Base-by-base conservation (phyloP, 495 filamentous ascomycete genomes). In the Aspergillus steynii region DNA sequence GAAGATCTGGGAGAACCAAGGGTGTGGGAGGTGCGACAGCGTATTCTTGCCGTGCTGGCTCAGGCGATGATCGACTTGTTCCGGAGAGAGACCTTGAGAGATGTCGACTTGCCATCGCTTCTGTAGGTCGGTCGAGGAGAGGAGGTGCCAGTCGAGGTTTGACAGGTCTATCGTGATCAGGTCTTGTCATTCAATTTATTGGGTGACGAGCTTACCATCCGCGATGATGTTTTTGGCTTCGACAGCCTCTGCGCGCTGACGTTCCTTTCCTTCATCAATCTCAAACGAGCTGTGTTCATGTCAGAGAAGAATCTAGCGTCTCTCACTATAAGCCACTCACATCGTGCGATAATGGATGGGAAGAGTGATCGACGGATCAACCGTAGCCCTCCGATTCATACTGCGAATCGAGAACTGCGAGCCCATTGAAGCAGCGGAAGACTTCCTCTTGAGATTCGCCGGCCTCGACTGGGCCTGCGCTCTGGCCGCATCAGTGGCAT, bases 41-140 rank as follows among this genome's bases (percentile, higher is more conserved):
- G 77, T 75, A 67, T 90, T 91, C 20, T 64, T 74, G 6, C 86
- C 85, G 65, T 84, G 79, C 65, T 82, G 71, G 34, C 66, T 71
- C 6, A 80, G 65, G 27, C 75, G 74, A 4, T 74, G 73, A 5
- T 69, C 65, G 27, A 75, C 75, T 56, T 82, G 78, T 26, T 83
- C 79, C 8, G 56, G 52, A 0, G 83, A 85, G 7, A 88, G 70
- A 15, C 85, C 85, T 52, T 82, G 70, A 0, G 55, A 65, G 7
- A 74, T 62, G 45, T 82, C 83, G 46, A 74, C 80, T 8, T 77
- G 75, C 25, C 87, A 77, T 42, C 85, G 81, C 12, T 77, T 75
- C 58, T 82, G 69, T n/a, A 85, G 66, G 54, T 87, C 85, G 6
- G 83, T 77, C 12, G 73, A 64, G 0, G 84, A 70, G 8, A 88